These are phyloP conservation scores for Euphorbia corollata DNA, from an alignment of 441 rosid genomes.

Conservation along the genomic window DNA sequence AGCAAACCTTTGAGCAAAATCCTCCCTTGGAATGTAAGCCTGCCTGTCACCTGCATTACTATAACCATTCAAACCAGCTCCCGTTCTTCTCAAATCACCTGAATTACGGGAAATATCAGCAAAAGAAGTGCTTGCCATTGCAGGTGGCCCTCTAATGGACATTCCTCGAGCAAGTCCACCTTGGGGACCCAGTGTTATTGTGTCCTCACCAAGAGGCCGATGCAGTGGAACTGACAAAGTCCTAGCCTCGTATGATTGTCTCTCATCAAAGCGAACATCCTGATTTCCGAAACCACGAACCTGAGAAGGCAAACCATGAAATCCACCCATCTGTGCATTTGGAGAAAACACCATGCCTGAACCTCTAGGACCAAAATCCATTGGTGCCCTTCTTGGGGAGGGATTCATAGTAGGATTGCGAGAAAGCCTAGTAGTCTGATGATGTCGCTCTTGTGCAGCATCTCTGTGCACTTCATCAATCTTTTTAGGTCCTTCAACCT, in stretches of 20 bases:
- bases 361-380: conserved; percentile 76
- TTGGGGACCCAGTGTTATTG: conserved; percentile 89
- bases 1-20: conserved; percentile 36
- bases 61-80: conserved; percentile 53
- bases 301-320: conserved; percentile 56
- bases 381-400: conserved; percentile 54
- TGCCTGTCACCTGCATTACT: conserved; percentile 37
- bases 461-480: conserved; percentile 97
- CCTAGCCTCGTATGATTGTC: conserved; percentile 63
- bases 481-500: conserved; percentile 97
- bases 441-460: conserved; percentile 94
- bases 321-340: conserved; percentile 61
- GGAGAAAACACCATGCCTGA: conserved; percentile 64
- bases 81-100: conserved; percentile 54
- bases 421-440: conserved; percentile 61
- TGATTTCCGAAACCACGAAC: conserved; percentile 58
- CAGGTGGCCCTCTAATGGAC: conserved; percentile 60
- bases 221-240: conserved; percentile 65
- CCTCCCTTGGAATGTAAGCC: conserved; percentile 41
- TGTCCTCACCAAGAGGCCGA: conserved; percentile 63
- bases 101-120: conserved; percentile 41
- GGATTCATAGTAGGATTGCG: conserved; percentile 56
- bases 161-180: conserved; percentile 96
- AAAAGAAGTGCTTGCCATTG: conserved; percentile 30
- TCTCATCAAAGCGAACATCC: conserved; percentile 74